These are phyloP conservation scores for Lachancea kluyveri DNA, from an alignment of 805 yeast genomes.

Conservation along the genomic window DNA sequence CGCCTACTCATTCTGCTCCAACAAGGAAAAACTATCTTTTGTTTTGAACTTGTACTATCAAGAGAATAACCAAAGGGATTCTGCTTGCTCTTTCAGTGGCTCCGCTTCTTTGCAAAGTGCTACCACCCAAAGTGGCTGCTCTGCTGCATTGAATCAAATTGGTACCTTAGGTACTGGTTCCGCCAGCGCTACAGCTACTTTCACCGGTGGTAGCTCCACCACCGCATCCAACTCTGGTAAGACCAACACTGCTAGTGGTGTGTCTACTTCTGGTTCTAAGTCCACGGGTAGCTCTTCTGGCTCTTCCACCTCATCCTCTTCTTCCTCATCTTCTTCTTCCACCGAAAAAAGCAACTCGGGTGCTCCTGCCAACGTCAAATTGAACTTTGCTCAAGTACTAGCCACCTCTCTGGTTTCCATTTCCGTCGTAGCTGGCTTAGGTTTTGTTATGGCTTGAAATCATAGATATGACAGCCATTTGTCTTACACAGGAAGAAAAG, in stretches of 20 bases:
- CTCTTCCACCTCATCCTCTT: conserved; percentile 15
- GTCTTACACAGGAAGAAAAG: no score
- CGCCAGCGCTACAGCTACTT: conserved; percentile 36
- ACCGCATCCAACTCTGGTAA: conserved; percentile 29
- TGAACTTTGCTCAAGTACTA: conserved; percentile 26
- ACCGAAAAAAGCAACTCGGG: conserved; percentile 19
- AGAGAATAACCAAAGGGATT: conserved; percentile 34
- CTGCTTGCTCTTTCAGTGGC: conserved; percentile 66
- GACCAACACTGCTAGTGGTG: conserved; percentile 13
- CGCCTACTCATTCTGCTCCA: conserved; percentile 63
- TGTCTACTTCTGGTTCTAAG: conserved; percentile 8
- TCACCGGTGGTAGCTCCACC: conserved; percentile 28
- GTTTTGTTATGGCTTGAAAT: conserved; percentile 34
- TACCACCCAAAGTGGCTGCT: conserved; percentile 47
- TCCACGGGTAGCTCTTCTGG: conserved; percentile 13
- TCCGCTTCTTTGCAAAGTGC: conserved; percentile 50
- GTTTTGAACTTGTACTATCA: conserved; percentile 60
- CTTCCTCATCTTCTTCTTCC: conserved; percentile 10
- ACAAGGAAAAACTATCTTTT: conserved; percentile 59
- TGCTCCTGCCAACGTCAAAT: conserved; percentile 24
- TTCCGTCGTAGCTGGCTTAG: conserved; percentile 33
- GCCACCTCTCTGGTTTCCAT: conserved; percentile 29
- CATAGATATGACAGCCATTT: no score
- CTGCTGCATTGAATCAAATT: conserved; percentile 54
- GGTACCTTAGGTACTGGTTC: conserved; percentile 66